Evolutionary conservation across 306 rosid species (phyloP).

Genomic region (Ceratonia siliqua): DNA sequence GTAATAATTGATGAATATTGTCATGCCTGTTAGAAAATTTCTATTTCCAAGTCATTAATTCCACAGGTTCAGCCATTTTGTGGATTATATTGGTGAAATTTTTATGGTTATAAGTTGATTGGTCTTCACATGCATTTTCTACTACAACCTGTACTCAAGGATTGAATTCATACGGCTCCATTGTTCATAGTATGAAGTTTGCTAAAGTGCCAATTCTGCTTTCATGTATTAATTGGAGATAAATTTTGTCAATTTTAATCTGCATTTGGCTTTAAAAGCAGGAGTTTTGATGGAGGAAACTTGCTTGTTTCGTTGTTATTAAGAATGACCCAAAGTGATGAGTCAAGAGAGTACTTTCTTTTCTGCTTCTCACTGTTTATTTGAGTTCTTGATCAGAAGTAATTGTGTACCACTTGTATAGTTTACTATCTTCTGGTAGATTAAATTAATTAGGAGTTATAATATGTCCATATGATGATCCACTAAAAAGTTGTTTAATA

Average conservation of each 20-base stretch:
- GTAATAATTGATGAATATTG: constrained; percentile 31
- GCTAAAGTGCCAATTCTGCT: not conserved
- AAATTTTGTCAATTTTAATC: not conserved
- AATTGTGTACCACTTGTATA: too few species aligned
- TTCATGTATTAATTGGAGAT: not conserved
- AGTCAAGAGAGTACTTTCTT: too few species aligned
- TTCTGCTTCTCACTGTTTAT: too few species aligned
- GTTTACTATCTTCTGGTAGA: too few species aligned
- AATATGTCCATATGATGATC: too few species aligned
- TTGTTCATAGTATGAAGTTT: not conserved
- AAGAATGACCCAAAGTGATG: not conserved
- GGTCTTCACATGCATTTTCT: not conserved
- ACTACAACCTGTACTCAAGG: not conserved
- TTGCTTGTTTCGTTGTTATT: not conserved
- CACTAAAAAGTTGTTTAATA: too few species aligned
- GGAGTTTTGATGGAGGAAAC: too few species aligned
- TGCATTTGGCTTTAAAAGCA: not conserved
- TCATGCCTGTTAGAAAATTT: constrained; percentile 23
- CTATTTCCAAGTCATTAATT: constrained; percentile 6
- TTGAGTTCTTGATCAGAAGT: too few species aligned
- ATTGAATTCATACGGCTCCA: not conserved
- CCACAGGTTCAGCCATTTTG: constrained; percentile 1
- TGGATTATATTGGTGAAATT: constrained; percentile 28
- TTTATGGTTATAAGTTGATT: not conserved
- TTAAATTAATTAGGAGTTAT: too few species aligned